Evolutionary conservation across 2,329 filamentous ascomycete species (phyloP).

Genomic region (Cladophialophora bantiana): DNA sequence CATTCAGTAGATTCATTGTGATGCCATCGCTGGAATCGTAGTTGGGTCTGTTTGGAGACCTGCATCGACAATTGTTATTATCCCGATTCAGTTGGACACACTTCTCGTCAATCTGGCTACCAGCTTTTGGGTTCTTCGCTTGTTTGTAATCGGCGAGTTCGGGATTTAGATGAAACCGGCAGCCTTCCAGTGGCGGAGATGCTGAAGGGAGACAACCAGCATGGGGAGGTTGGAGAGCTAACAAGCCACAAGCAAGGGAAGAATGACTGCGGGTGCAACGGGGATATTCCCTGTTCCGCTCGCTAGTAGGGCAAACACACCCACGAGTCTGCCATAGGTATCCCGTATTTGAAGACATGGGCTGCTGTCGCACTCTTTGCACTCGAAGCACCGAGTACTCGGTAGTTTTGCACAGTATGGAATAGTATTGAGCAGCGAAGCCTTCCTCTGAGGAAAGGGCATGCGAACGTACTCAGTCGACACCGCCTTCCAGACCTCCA

Average conservation of each 20-base stretch:
- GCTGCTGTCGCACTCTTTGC: background rate
- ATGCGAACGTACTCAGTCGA: background rate
- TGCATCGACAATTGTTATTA: background rate
- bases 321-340: slow-evolving; percentile 6
- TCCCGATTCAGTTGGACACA: background rate
- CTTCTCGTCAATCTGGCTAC: background rate
- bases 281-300: background rate
- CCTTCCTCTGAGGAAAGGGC: background rate
- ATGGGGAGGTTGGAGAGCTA: slow-evolving; percentile 8
- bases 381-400: background rate
- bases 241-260: slow-evolving; percentile 21
- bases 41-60: background rate
- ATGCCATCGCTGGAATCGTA: background rate
- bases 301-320: background rate
- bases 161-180: slow-evolving; percentile 20
- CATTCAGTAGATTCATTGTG: background rate
- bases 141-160: slow-evolving; percentile 12
- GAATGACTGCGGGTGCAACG: background rate
- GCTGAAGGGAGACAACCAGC: background rate
- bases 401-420: background rate
- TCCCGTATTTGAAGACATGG: background rate
- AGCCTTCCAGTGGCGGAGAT: slow-evolving; percentile 4
- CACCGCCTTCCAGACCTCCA: background rate
- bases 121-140: background rate
- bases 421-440: background rate